Evolutionary conservation across 2,329 filamentous ascomycete genomes (phyloP).

Genomic region (Malbranchea zuffiana): DNA sequence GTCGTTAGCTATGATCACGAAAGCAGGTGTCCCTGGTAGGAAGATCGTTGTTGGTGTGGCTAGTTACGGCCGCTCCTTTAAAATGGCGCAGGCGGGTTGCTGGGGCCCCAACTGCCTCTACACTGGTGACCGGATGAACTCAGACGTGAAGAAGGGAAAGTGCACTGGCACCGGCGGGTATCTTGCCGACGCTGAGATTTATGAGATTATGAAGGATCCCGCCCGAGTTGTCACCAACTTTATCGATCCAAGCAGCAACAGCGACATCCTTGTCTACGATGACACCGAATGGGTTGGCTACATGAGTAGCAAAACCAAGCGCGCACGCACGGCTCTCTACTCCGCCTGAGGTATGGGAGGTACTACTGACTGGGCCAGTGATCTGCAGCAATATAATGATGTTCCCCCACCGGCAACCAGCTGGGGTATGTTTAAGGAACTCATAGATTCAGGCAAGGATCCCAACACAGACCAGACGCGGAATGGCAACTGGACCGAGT

Average conservation of each 20-base stretch:
- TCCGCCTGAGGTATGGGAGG: slow-evolving; percentile 21
- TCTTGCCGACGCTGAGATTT: slow-evolving; percentile 32
- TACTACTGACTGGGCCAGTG: slow-evolving; percentile 26
- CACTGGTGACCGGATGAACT: slow-evolving; percentile 22
- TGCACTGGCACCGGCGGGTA: slow-evolving; percentile 33
- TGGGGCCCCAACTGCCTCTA: slow-evolving; percentile 24
- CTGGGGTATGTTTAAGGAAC: too few relatives aligned
- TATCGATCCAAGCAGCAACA: too few relatives aligned
- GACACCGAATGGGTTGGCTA: slow-evolving; percentile 28
- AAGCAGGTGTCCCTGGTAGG: slow-evolving; percentile 27
- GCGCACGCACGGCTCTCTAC: slow-evolving; percentile 16
- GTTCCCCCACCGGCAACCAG: too few relatives aligned
- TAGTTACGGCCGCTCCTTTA: slow-evolving; percentile 29
- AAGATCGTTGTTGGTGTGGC: slow-evolving; percentile 26
- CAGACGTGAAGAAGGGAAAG: slow-evolving; percentile 21
- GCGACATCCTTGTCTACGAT: slow-evolving; percentile 24
- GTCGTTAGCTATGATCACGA: slow-evolving; percentile 27
- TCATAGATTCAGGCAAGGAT: too few relatives aligned
- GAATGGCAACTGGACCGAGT: slow-evolving; percentile 1
- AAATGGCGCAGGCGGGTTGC: slow-evolving; percentile 25
- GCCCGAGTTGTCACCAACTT: slow-evolving; percentile 5
- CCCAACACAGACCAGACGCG: not conserved
- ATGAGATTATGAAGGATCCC: slow-evolving; percentile 20
- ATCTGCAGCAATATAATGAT: slow-evolving; percentile 20
- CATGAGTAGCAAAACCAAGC: slow-evolving; percentile 21